Percentiles rank a stretch among this genome's conserved stretches.
phyloP scores from a whole-genome alignment of 2,329 filamentous ascomycete genomes.

The Lachnellula suecica region DNA sequence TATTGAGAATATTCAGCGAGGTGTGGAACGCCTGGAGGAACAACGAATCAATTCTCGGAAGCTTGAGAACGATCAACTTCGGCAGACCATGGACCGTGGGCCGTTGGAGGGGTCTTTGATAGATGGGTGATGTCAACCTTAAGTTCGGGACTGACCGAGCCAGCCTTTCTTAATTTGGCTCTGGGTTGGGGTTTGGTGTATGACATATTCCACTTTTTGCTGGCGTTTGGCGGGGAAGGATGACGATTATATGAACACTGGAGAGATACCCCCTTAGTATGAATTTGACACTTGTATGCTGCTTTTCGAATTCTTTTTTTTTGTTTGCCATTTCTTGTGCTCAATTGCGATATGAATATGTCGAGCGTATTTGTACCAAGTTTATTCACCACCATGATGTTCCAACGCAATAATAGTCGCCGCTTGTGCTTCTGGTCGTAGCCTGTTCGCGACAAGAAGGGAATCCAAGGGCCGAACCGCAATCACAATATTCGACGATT shows the following conservation, averaged over 20 bases:
- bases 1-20: conserved; percentile 71
- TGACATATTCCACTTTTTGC: neutral
- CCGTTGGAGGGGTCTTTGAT: conserved; percentile 36
- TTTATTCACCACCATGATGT: too few relatives aligned
- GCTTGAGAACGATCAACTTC: conserved; percentile 58
- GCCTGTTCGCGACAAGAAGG: too few relatives aligned
- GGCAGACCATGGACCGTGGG: conserved; percentile 49
- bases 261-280: neutral
- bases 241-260: neutral
- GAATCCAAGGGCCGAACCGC: too few relatives aligned
- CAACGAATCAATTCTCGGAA: conserved; percentile 59
- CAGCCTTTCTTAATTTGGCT: neutral
- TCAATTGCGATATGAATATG: too few relatives aligned
- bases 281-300: neutral
- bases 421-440: too few relatives aligned
- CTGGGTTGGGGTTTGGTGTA: neutral
- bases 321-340: neutral
- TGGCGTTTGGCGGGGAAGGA: neutral
- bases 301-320: neutral
- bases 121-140: conserved; percentile 8
- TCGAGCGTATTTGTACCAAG: too few relatives aligned
- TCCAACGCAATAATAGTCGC: too few relatives aligned
- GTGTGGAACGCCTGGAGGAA: conserved; percentile 68
- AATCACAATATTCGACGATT: too few relatives aligned
- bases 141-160: neutral